Base-by-base conservation (phyloP, 139 green algal species). In the Chlamydomonas applanata region DNA sequence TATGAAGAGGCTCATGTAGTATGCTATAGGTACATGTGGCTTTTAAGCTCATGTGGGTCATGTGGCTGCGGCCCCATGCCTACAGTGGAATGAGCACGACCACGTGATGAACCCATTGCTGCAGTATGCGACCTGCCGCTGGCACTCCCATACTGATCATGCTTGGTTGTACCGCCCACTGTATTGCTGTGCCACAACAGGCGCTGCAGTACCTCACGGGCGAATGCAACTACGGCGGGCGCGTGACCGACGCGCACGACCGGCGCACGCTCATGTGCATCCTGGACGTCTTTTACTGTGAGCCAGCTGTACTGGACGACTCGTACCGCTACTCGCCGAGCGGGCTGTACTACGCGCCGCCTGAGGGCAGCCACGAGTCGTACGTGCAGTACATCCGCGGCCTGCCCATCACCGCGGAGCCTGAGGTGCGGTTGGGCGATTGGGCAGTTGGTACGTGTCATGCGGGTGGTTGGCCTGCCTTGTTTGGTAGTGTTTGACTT, bases 241-340 rank as follows among this genome's bases (percentile, higher is more conserved):
- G 40, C 11, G 89, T 94, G 0, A 94, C 90, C 4, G 90, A 95
- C 79, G 89, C 77, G 4, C 87, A 94, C 67, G 90, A 95, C 81
- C 80, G 90, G 0, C 77, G 80, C 56, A 88, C 86, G 30, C 77
- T 95, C 20, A 88, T 87, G 79, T 79, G 71, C 34, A 85, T 94
- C 56, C 73, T 94, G 62, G 64, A 73, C n/a, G 70, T 88, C 34
- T 88, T 92, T 81, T 70, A 70, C 62, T 36, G 16, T 4, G 20
- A 27, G 19, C 7, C 24, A 24, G 22, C 29, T 11, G 25, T 60
- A 9, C 22, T 59, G 27, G 68, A 86, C 36, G 75, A 84, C 4
- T 74, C 54, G 30, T 90, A 95, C 73, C 52, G 29, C 35, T 92
- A 91, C 81, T 83, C 69, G 25, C 79, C 85, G 34, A 81, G 71